These are phyloP conservation scores for Phytophthora europaea DNA, from an alignment of 352 stramenopile genomes.

Conservation along the genomic window DNA sequence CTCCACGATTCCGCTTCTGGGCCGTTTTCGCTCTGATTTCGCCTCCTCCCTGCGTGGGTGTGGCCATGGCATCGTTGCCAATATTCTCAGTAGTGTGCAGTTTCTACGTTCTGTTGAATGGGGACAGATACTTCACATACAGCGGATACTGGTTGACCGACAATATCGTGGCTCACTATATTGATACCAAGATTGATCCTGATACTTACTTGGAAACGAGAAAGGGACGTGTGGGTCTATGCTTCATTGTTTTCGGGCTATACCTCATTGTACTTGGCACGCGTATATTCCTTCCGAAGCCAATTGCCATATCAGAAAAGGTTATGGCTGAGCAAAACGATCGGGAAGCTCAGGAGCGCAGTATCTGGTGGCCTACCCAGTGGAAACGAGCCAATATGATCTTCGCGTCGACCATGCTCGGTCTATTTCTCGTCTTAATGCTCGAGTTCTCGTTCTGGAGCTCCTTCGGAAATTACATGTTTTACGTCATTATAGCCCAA, in stretches of 20 bases:
- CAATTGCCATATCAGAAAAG: slow-evolving; percentile 91
- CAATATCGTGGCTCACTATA: slow-evolving; percentile 88
- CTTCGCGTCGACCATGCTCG: slow-evolving; percentile 93
- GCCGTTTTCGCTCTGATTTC: slow-evolving; percentile 93
- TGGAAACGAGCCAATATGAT: slow-evolving; percentile 98
- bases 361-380: slow-evolving; percentile 91
- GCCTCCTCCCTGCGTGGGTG: slow-evolving; percentile 87
- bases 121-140: slow-evolving; percentile 50
- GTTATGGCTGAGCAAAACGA: slow-evolving; percentile 89
- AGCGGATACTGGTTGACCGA: slow-evolving; percentile 86
- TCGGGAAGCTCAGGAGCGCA: slow-evolving; percentile 67
- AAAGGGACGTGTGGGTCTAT: slow-evolving; percentile 93
- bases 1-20: slow-evolving; percentile 93
- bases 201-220: slow-evolving; percentile 65
- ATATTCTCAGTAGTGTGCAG: slow-evolving; percentile 77
- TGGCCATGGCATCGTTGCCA: slow-evolving; percentile 90
- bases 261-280: slow-evolving; percentile 87
- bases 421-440: slow-evolving; percentile 94
- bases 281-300: slow-evolving; percentile 94
- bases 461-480: slow-evolving; percentile 96
- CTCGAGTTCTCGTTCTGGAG: slow-evolving; percentile 98
- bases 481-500: slow-evolving; percentile 95
- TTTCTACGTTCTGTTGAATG: slow-evolving; percentile 81
- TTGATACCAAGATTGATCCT: slow-evolving; percentile 87
- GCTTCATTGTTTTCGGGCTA: slow-evolving; percentile 93